phyloP scores from a whole-genome alignment of 139 green algal species.

The Desmodesmus armatus region DNA sequence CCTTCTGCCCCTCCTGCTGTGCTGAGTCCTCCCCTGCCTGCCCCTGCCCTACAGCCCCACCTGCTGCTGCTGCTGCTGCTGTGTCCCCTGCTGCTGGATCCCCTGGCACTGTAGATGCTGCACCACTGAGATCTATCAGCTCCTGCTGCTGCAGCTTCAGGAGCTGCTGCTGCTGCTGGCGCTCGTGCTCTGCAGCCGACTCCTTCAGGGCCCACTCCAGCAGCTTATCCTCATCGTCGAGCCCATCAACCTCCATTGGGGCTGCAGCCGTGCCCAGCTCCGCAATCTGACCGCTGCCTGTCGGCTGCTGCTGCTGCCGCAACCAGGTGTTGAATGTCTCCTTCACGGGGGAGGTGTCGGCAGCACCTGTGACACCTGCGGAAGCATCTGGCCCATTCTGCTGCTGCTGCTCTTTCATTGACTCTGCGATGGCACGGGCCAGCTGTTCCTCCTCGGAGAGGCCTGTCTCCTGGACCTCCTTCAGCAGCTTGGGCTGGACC shows the following conservation, averaged over 20 bases:
- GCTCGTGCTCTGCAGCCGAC: constrained; percentile 12
- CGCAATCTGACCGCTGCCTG: too few species aligned
- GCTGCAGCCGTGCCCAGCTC: not conserved
- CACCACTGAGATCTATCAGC: not conserved
- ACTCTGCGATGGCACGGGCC: constrained; percentile 15
- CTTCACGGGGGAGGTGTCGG: too few species aligned
- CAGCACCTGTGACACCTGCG: not conserved
- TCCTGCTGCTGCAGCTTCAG: constrained; percentile 15
- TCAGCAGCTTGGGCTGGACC: not conserved
- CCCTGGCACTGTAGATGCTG: not conserved
- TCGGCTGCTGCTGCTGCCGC: too few species aligned
- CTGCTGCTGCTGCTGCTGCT: not conserved
- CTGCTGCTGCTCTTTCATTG: constrained; percentile 6
- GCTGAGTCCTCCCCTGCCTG: not conserved
- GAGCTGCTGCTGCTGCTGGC: not conserved
- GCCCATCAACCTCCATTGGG: not conserved
- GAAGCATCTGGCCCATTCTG: not conserved
- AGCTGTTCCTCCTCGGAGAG: constrained; percentile 45
- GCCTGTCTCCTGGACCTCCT: not conserved
- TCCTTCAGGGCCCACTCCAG: constrained; percentile 13
- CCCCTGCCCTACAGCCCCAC: not conserved
- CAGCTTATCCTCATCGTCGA: constrained; percentile 27
- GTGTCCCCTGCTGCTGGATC: not conserved
- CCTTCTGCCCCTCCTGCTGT: not conserved
- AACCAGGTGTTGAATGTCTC: too few species aligned